Conservation (phyloP, 2,329 filamentous ascomycete species). For the Botryotinia calthae region DNA sequence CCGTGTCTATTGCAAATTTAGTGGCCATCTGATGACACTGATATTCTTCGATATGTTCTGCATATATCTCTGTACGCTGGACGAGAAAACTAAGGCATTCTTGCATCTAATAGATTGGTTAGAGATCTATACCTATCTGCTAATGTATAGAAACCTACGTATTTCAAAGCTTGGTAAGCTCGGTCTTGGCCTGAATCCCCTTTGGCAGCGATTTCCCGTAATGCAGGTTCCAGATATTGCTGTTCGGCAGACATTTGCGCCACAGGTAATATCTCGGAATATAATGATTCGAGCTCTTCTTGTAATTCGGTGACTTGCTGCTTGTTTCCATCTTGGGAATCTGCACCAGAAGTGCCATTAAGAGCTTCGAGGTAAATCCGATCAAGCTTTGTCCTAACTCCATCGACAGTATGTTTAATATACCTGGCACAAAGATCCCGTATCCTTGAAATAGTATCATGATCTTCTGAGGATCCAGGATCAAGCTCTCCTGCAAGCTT, state of each 20-base stretch:
- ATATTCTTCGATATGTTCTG: conserved; percentile 44
- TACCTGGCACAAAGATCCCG: conserved; percentile 57
- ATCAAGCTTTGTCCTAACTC: conserved; percentile 53
- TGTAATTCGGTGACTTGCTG: conserved; percentile 52
- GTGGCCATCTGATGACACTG: conserved; percentile 47
- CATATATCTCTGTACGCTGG: conserved; percentile 46
- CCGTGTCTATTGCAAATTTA: conserved; percentile 44
- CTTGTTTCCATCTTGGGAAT: conserved; percentile 21
- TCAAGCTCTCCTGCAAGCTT: conserved; percentile 63
- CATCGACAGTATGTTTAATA: conserved; percentile 57
- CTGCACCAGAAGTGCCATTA: conserved; percentile 27
- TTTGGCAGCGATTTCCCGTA: conserved; percentile 46
- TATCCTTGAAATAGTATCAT: conserved; percentile 54
- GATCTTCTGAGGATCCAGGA: conserved; percentile 50
- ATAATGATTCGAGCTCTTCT: conserved; percentile 66
- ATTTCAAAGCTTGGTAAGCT: conserved; percentile 49
- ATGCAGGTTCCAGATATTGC: conserved; percentile 62
- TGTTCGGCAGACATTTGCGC: conserved; percentile 70
- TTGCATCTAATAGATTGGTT: conserved; percentile 44
- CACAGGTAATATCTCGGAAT: conserved; percentile 66
- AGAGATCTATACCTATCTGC: neutral
- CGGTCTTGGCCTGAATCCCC: conserved; percentile 46
- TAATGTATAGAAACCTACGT: conserved; percentile 43
- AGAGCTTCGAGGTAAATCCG: conserved; percentile 53
- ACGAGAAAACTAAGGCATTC: conserved; percentile 53